Conservation (phyloP, 495 filamentous ascomycete genomes). For the Podospora pseudocomata region DNA sequence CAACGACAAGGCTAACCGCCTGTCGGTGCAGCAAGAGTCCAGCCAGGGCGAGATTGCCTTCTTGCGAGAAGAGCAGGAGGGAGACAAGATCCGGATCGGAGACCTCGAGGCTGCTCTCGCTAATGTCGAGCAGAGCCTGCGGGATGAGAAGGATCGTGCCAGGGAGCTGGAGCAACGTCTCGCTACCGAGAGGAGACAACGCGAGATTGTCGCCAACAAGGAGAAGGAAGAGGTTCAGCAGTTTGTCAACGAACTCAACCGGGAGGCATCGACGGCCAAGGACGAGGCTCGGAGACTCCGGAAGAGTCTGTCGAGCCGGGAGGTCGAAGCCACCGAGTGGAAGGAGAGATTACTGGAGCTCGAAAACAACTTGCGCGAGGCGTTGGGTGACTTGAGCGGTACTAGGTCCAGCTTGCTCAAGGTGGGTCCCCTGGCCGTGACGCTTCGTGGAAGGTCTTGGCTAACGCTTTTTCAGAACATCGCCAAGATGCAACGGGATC, state of each 20-base stretch:
- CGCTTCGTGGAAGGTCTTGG: neutral
- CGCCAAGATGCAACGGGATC: constrained; percentile 78
- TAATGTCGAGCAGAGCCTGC: constrained; percentile 63
- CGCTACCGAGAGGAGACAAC: constrained; percentile 74
- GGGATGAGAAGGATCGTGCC: constrained; percentile 76
- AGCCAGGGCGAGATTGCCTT: constrained; percentile 91
- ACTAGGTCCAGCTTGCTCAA: constrained; percentile 82
- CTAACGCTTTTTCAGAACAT: constrained; percentile 56
- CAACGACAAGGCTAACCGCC: constrained; percentile 77
- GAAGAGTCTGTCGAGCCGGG: constrained; percentile 73
- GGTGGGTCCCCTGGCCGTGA: constrained; percentile 36
- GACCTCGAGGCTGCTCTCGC: constrained; percentile 80
- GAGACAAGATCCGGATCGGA: constrained; percentile 96
- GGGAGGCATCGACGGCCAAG: constrained; percentile 72
- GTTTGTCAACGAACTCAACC: constrained; percentile 79
- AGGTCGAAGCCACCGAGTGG: constrained; percentile 84
- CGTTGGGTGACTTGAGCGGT: constrained; percentile 75
- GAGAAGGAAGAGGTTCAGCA: constrained; percentile 79
- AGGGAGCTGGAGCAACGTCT: constrained; percentile 75
- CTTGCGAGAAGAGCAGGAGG: constrained; percentile 93
- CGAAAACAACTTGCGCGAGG: constrained; percentile 80
- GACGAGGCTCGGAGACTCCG: constrained; percentile 80
- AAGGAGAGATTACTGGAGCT: constrained; percentile 85
- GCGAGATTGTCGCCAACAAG: constrained; percentile 76
- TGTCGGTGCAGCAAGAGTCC: constrained; percentile 88